A percentile compares a stretch with the other conserved stretches of the same genome.
phyloP scores from a whole-genome alignment of 2,329 filamentous ascomycete genomes.

The Septoria petroselini region DNA sequence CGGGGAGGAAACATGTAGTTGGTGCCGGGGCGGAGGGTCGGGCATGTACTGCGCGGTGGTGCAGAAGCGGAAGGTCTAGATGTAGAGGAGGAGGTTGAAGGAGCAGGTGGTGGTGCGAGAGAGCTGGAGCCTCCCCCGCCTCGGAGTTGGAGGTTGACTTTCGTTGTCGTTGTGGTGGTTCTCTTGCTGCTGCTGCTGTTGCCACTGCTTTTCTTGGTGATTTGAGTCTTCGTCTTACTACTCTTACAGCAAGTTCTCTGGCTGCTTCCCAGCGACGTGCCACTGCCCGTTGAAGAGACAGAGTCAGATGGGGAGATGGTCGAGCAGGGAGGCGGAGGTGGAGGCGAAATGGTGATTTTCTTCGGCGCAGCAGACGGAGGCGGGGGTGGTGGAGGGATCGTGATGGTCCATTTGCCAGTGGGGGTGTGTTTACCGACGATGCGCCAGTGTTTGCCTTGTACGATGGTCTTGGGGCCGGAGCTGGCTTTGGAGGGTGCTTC shows the following conservation, averaged over 20 bases:
- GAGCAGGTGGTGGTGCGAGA: neutral
- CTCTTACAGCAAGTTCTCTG: neutral
- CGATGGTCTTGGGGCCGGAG: conserved; percentile 9
- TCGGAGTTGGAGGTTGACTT: conserved; percentile 1
- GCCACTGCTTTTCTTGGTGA: neutral
- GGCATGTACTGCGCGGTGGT: conserved; percentile 10
- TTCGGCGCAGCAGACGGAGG: neutral
- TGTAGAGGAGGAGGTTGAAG: neutral
- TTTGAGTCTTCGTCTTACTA: neutral
- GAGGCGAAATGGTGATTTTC: conserved; percentile 3
- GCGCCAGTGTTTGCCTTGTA: conserved; percentile 6
- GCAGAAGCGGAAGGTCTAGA: too few relatives aligned
- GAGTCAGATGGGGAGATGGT: conserved; percentile 3
- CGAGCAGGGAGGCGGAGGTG: conserved; percentile 3
- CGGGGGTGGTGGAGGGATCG: conserved; percentile 3
- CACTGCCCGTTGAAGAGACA: conserved; percentile 7
- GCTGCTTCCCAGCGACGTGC: neutral
- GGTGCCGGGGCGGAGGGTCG: conserved; percentile 25
- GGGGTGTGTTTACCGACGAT: conserved; percentile 6
- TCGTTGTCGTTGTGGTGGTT: conserved; percentile 5
- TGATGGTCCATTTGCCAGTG: conserved; percentile 1
- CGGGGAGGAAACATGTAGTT: conserved; percentile 33
- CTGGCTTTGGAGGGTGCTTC: conserved; percentile 4
- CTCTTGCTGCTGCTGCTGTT: neutral
- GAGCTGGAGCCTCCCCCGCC: conserved; percentile 2